These are phyloP conservation scores for Massariosphaeria phaeospora DNA, from an alignment of 495 filamentous ascomycete genomes.

Conservation along the genomic window DNA sequence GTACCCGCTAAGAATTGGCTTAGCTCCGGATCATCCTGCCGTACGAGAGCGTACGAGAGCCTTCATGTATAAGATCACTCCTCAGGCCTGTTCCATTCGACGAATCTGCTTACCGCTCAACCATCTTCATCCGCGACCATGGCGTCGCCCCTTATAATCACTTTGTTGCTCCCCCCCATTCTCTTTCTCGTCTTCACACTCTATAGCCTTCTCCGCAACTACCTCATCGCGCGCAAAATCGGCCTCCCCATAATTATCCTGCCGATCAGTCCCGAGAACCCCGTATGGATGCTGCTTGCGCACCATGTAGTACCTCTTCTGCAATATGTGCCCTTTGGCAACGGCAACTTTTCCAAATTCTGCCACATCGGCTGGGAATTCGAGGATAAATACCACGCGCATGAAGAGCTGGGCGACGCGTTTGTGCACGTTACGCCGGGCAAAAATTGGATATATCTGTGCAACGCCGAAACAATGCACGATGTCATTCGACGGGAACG, in stretches of 20 bases:
- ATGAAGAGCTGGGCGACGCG: conserved; percentile 29
- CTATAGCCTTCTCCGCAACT: conserved; percentile 7
- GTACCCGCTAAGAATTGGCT: too few species aligned
- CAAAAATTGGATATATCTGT: conserved; percentile 30
- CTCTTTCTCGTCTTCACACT: conserved; percentile 6
- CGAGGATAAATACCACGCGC: conserved; percentile 19
- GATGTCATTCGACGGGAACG: conserved; percentile 12
- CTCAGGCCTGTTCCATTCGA: too few species aligned
- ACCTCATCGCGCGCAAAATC: conserved; percentile 12
- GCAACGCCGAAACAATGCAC: conserved; percentile 13
- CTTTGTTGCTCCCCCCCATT: conserved; percentile 3
- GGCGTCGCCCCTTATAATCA: too few species aligned
- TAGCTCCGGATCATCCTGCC: too few species aligned
- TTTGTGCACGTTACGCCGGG: conserved; percentile 27
- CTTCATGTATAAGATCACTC: too few species aligned
- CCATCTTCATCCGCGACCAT: too few species aligned
- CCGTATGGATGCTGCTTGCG: conserved; percentile 33
- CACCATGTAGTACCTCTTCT: conserved; percentile 15
- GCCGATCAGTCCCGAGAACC: conserved; percentile 35
- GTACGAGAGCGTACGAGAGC: too few species aligned
- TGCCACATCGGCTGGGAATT: conserved; percentile 29
- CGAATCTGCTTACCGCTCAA: too few species aligned
- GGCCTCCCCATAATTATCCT: conserved; percentile 29
- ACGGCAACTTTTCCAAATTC: conserved; percentile 18
- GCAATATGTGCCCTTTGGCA: conserved; percentile 17